Evolutionary conservation across 139 green algal genomes (phyloP).

Genomic region (Mychonastes homosphaera): DNA sequence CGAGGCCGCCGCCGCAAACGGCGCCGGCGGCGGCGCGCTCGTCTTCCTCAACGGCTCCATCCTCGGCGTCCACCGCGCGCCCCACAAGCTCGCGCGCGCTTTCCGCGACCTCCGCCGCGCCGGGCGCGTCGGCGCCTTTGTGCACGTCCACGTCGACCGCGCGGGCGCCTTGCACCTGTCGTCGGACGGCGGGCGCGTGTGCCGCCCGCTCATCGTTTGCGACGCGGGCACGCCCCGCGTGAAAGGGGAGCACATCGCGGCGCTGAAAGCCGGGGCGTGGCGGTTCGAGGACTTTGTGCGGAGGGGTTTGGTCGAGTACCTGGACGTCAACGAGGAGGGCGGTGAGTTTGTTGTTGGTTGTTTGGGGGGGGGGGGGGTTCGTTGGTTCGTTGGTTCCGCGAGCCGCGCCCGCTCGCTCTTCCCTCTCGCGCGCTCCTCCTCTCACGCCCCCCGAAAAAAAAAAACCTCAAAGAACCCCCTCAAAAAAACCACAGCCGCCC

Average conservation of each 20-base stretch:
- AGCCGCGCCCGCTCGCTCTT: too few species aligned
- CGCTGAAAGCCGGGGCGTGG: constrained; percentile 45
- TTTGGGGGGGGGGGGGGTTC: too few species aligned
- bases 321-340: constrained; percentile 98
- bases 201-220: constrained; percentile 94
- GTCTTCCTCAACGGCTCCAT: constrained; percentile 94
- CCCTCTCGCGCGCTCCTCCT: too few species aligned
- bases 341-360: too few species aligned
- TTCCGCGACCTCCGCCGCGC: constrained; percentile 40
- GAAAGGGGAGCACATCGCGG: constrained; percentile 58
- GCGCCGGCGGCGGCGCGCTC: constrained; percentile 37
- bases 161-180: constrained; percentile 51
- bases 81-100: constrained; percentile 37
- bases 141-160: constrained; percentile 69
- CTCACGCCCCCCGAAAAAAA: too few species aligned
- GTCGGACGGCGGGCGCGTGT: constrained; percentile 86
- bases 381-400: too few species aligned
- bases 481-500: too few species aligned
- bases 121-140: constrained; percentile 76
- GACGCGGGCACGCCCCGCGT: constrained; percentile 77
- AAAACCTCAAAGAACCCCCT: too few species aligned
- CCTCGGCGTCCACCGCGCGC: constrained; percentile 62
- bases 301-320: constrained; percentile 89
- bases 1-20: too few species aligned
- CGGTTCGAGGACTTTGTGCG: constrained; percentile 71